Conservation (phyloP, 495 filamentous ascomycete genomes). For the Aspergillus olivimuriae region DNA sequence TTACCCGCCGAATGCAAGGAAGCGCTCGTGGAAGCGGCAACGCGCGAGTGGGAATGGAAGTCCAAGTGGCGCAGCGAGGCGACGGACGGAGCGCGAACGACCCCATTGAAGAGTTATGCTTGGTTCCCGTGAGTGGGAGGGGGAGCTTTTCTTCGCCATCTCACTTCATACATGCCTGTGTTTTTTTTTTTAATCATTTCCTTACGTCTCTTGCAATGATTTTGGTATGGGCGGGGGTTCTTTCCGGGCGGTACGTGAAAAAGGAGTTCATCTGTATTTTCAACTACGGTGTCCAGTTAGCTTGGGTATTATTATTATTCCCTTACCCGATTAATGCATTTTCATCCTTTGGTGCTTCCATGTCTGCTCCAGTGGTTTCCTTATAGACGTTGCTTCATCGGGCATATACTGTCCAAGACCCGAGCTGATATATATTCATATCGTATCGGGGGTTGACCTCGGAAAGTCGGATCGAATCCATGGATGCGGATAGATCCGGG, state of each 20-base stretch:
- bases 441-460: too few species aligned
- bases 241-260: conserved; percentile 5
- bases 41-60: conserved; percentile 65
- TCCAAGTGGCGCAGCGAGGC: conserved; percentile 60
- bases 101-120: conserved; percentile 46
- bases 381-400: too few species aligned
- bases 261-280: conserved; percentile 7
- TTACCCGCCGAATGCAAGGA: conserved; percentile 65
- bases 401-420: too few species aligned
- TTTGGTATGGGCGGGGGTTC: conserved; percentile 5
- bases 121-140: conserved; percentile 32
- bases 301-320: background rate
- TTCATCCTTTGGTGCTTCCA: too few species aligned
- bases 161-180: conserved; percentile 1
- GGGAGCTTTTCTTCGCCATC: background rate
- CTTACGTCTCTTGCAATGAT: background rate
- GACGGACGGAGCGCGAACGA: conserved; percentile 38
- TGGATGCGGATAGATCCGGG: too few species aligned
- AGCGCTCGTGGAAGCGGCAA: conserved; percentile 58
- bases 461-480: too few species aligned
- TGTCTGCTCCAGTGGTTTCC: too few species aligned
- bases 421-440: too few species aligned
- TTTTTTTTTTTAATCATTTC: background rate
- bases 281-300: background rate
- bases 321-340: conserved; percentile 1